Evolutionary conservation across 2,329 filamentous ascomycete species (phyloP), one percentile per base, ranked within the genome.

Genomic region (Teratosphaeria nubilosa): DNA sequence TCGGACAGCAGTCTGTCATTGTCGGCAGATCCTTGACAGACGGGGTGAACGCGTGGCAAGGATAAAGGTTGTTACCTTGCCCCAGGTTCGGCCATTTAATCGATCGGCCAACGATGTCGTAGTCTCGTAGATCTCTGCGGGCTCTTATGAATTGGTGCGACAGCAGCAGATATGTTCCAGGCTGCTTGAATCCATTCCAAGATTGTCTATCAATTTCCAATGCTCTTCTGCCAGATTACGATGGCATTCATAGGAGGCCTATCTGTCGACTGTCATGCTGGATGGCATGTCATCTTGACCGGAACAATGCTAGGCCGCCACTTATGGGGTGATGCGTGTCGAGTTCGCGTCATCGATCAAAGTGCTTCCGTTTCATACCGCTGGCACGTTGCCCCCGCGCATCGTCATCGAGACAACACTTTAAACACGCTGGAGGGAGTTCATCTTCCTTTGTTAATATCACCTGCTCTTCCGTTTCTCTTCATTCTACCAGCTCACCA

Each of bases 401-500:
- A 11, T 41, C 34, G 34, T 41, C 34, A 41, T 41, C 34, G 16
- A 14, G 34, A 11, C 34, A 16, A 41, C 5, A 14, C 5, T 4
- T 14, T n/a, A 3, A 41, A 14, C 32, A 34, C 32, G 32, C 10
- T 34, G 14, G 32, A 34, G 32, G n/a, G n/a, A n/a, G n/a, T n/a
- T n/a, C n/a, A n/a, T n/a, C n/a, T n/a, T n/a, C n/a, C n/a, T n/a
- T n/a, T n/a, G n/a, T n/a, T n/a, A n/a, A n/a, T n/a, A n/a, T n/a
- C n/a, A n/a, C n/a, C n/a, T n/a, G n/a, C 20, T 20, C 41, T 11
- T 48, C n/a, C 54, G 13, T 20, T 25, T 5, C 13, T 31, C 37
- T 48, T 30, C 54, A n/a, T 3, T 24, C 22, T 54, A n/a, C 22
- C 52, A 31, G 45, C n/a, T 54, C 63, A 74, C 60, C 51, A 82